Evolutionary conservation across 2,329 filamentous ascomycete genomes (phyloP).

Genomic region (Huntiella moniliformis): DNA sequence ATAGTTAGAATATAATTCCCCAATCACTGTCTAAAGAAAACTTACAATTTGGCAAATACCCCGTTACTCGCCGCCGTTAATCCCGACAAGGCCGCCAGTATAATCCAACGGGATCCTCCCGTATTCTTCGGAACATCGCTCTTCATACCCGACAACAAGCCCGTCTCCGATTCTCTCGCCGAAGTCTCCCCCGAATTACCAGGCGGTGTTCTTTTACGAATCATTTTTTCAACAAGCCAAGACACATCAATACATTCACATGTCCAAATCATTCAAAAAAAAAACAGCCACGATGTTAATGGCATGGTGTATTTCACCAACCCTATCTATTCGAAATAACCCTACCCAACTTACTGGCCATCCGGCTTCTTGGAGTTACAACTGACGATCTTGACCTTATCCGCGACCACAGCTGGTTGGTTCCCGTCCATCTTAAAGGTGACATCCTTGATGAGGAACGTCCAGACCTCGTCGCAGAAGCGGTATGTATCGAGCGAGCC

Average conservation of each 20-base stretch:
- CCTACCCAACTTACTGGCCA: conserved; percentile 16
- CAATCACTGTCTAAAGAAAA: conserved; percentile 12
- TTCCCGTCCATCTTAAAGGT: conserved; percentile 92
- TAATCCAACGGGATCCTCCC: conserved; percentile 33
- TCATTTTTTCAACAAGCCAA: too few species aligned
- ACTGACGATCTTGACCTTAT: conserved; percentile 96
- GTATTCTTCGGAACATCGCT: neutral
- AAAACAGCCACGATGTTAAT: too few species aligned
- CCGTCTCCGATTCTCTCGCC: too few species aligned
- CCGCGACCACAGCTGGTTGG: conserved; percentile 49
- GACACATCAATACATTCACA: too few species aligned
- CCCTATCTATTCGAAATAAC: too few species aligned
- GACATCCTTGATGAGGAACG: conserved; percentile 95
- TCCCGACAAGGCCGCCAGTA: conserved; percentile 54
- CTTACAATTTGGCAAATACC: conserved; percentile 65
- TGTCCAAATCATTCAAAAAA: too few species aligned
- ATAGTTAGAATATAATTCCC: neutral
- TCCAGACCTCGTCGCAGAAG: conserved; percentile 99
- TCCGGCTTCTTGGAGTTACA: conserved; percentile 68
- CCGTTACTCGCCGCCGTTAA: conserved; percentile 66
- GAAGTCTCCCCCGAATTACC: too few species aligned
- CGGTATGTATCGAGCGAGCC: conserved; percentile 95
- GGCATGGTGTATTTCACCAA: too few species aligned
- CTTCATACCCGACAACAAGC: too few species aligned
- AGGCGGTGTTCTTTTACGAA: too few species aligned